phyloP scores from a whole-genome alignment of 2,329 filamentous ascomycete species.

The Podosphaera xanthii region DNA sequence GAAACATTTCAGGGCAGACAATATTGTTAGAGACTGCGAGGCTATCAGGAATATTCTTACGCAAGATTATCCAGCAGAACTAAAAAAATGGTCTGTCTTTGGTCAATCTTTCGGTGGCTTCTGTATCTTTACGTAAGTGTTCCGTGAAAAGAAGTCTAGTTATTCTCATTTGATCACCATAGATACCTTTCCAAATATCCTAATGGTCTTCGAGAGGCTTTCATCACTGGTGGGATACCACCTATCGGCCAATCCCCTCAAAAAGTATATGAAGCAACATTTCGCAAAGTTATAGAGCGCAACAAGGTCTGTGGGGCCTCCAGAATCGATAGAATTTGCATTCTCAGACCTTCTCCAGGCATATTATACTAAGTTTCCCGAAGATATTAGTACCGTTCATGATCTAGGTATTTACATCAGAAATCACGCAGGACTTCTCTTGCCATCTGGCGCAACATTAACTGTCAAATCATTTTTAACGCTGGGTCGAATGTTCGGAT shows the following conservation, averaged over 20 bases:
- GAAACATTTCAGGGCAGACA: slow-evolving; percentile 69
- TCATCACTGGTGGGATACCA: slow-evolving; percentile 64
- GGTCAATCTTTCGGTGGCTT: slow-evolving; percentile 90
- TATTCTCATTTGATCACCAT: slow-evolving; percentile 3
- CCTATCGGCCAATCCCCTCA: slow-evolving; percentile 51
- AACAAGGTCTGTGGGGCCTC: slow-evolving; percentile 24
- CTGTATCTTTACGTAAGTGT: slow-evolving; percentile 50
- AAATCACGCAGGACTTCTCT: slow-evolving; percentile 30
- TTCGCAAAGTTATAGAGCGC: slow-evolving; percentile 42
- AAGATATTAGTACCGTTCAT: slow-evolving; percentile 48
- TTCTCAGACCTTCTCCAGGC: slow-evolving; percentile 18
- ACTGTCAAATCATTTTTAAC: slow-evolving; percentile 55
- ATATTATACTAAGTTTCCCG: slow-evolving; percentile 64
- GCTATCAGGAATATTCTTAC: slow-evolving; percentile 60
- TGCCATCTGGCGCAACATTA: slow-evolving; percentile 51
- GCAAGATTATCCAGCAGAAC: slow-evolving; percentile 39
- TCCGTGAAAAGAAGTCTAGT: neutral
- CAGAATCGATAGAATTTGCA: neutral
- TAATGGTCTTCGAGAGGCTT: slow-evolving; percentile 57
- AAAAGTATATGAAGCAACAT: slow-evolving; percentile 52
- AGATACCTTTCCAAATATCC: slow-evolving; percentile 46
- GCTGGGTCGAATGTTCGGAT: slow-evolving; percentile 56
- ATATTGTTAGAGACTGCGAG: slow-evolving; percentile 73
- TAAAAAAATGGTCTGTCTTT: slow-evolving; percentile 63
- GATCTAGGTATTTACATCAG: slow-evolving; percentile 42